These are phyloP conservation scores for Licmophora abbreviata DNA, from an alignment of 108 stramenopile genomes.

Conservation along the genomic window DNA sequence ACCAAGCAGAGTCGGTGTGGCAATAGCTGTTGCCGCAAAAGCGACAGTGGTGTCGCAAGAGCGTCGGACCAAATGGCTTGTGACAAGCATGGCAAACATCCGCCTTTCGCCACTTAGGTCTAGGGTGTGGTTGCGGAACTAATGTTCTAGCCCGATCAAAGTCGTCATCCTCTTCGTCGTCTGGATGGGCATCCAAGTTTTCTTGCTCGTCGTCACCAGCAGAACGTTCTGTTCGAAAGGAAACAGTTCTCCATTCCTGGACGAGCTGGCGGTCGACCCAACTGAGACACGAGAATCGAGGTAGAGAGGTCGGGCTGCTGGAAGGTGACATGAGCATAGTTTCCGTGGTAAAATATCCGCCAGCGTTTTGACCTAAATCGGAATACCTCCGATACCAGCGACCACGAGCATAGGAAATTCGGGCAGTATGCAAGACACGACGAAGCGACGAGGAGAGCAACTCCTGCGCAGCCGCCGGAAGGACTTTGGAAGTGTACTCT, in stretches of 20 bases:
- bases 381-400: slow-evolving; percentile 42
- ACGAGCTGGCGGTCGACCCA: slow-evolving; percentile 85
- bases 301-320: slow-evolving; percentile 17
- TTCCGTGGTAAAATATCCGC: not conserved
- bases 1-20: slow-evolving; percentile 45
- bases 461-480: slow-evolving; percentile 43
- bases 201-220: slow-evolving; percentile 16
- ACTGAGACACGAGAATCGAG: slow-evolving; percentile 53
- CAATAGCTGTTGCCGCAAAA: slow-evolving; percentile 85
- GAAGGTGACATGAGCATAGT: slow-evolving; percentile 2
- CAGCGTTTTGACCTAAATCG: slow-evolving; percentile 34
- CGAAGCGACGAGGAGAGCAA: slow-evolving; percentile 25
- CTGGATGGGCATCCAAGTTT: slow-evolving; percentile 19
- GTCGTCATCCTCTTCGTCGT: slow-evolving; percentile 22
- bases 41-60: slow-evolving; percentile 89
- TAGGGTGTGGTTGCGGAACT: slow-evolving; percentile 49
- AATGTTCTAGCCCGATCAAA: slow-evolving; percentile 60
- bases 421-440: slow-evolving; percentile 32
- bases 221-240: slow-evolving; percentile 24
- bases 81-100: slow-evolving; percentile 60
- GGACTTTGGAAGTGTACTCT: slow-evolving; percentile 34
- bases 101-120: slow-evolving; percentile 62
- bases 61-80: slow-evolving; percentile 70
- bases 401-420: slow-evolving; percentile 21
- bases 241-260: slow-evolving; percentile 70